Conservation (phyloP, 202 grass and related monocot species). For the Panicum hallii region DNA sequence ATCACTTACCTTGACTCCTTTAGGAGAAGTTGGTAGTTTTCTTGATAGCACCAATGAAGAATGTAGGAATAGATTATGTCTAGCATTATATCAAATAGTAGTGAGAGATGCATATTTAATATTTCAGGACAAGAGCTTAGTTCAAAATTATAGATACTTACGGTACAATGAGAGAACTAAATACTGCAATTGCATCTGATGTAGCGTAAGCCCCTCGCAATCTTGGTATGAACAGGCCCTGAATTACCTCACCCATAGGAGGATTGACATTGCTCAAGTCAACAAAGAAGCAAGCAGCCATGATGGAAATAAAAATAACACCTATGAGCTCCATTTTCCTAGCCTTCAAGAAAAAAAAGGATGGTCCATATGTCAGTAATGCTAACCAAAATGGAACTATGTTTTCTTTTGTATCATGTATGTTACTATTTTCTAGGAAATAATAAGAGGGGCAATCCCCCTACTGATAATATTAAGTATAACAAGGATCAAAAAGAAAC, state of each 20-base stretch:
- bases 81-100: constrained; percentile 34
- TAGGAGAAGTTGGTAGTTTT: constrained; percentile 58
- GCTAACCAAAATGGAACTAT: neutral
- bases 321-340: constrained; percentile 78
- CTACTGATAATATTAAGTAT: too few species aligned
- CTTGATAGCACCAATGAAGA: constrained; percentile 77
- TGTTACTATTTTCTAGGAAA: neutral
- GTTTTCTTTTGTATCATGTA: neutral
- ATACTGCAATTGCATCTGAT: constrained; percentile 65
- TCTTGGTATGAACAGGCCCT: constrained; percentile 75
- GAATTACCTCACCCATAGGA: constrained; percentile 54
- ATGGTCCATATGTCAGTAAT: constrained; percentile 7
- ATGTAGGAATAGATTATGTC: constrained; percentile 92
- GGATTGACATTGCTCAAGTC: constrained; percentile 62
- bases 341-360: constrained; percentile 49
- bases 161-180: constrained; percentile 80
- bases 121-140: neutral
- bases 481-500: neutral
- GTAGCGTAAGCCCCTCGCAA: constrained; percentile 58
- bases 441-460: neutral
- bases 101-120: constrained; percentile 6
- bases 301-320: constrained; percentile 56
- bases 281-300: constrained; percentile 75
- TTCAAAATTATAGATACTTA: constrained; percentile 44
- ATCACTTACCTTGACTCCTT: constrained; percentile 67